Evolutionary conservation across 352 stramenopile genomes (phyloP), one percentile per base, ranked within the genome.

Genomic region (Phytopythium litorale): DNA sequence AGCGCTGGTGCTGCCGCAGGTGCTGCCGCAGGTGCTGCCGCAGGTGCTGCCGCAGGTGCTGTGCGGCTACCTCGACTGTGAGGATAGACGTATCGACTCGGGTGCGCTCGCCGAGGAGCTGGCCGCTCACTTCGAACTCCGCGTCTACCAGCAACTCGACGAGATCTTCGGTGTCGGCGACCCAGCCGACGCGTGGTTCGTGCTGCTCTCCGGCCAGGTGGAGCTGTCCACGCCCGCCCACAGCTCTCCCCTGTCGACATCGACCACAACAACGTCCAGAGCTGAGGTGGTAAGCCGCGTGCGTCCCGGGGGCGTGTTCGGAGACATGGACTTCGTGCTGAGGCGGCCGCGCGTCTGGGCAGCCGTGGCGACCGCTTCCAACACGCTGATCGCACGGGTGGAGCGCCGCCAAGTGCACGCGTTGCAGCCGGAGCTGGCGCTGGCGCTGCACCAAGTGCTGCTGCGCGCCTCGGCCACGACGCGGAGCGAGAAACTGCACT

Each of bases 291-390:
- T 89, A 8, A 70, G 79, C 2, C 78, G 73, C n/a, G 76, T 87
- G 0, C 70, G 75, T 16, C 68, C 78, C 30, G 78, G 78, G 7
- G 85, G 76, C 42, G 81, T 89, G 48, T 87, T 88, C 51, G 80
- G 80, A 16, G 80, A 89, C 45, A 78, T 89, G 74, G 80, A 87
- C 59, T 89, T 82, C 48, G 71, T 85, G 61, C 64, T 89, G 53
- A 56, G 63, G 30, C 78, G 88, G 57, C 43, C 61, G 40, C 71
- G 77, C n/a, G 68, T 74, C n/a, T 66, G 86, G 42, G 70, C 84
- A 59, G 78, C 74, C n/a, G 70, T 69, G 4, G 72, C 66, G 18
- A 84, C 68, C n/a, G 62, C 59, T 23, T 19, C 60, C 16, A 64
- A 70, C 53, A 84, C 75, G 0, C 58, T 87, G 7, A 78, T 75